Conservation (phyloP, 2,329 filamentous ascomycete genomes). For the Xylariaceae sp. region DNA sequence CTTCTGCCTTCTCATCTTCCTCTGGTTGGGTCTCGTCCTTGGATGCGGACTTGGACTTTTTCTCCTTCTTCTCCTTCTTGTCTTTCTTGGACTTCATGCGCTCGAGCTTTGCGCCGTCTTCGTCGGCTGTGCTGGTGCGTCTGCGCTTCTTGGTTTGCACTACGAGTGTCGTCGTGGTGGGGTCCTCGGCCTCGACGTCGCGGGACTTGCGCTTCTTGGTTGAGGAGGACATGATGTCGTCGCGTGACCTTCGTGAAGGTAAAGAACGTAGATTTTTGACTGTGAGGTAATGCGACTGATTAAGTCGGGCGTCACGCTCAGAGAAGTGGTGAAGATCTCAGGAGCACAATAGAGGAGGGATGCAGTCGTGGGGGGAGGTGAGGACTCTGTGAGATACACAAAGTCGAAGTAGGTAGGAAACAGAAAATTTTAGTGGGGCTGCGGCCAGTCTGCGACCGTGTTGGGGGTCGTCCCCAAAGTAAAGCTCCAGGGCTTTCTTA, state of each 20-base stretch:
- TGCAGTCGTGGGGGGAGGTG: neutral
- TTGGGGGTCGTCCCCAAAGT: neutral
- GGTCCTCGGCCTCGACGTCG: slow-evolving; percentile 21
- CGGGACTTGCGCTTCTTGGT: slow-evolving; percentile 26
- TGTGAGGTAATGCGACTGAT: too few relatives aligned
- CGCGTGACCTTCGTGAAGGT: too few relatives aligned
- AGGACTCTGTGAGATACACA: neutral
- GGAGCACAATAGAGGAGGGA: neutral
- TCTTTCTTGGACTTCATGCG: slow-evolving; percentile 22
- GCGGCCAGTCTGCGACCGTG: slow-evolving; percentile 11
- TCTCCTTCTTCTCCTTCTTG: slow-evolving; percentile 19
- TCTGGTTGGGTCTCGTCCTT: slow-evolving; percentile 3
- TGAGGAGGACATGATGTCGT: slow-evolving; percentile 15
- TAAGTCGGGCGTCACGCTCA: neutral
- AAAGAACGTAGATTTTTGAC: too few relatives aligned
- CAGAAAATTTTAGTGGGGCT: slow-evolving; percentile 46
- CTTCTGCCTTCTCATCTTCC: slow-evolving; percentile 14
- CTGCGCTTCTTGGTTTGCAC: slow-evolving; percentile 25
- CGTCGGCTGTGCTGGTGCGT: slow-evolving; percentile 19
- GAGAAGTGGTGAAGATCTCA: neutral
- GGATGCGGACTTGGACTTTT: slow-evolving; percentile 10
- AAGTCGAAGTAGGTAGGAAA: slow-evolving; percentile 32
- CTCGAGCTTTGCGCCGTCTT: slow-evolving; percentile 4
- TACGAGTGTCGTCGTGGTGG: neutral
- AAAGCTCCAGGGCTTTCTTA: neutral